Evolutionary conservation across 1,284 basidiomycete genomes (phyloP), one percentile per base, ranked within the genome.

Genomic region (Pyrrhoderma noxium): DNA sequence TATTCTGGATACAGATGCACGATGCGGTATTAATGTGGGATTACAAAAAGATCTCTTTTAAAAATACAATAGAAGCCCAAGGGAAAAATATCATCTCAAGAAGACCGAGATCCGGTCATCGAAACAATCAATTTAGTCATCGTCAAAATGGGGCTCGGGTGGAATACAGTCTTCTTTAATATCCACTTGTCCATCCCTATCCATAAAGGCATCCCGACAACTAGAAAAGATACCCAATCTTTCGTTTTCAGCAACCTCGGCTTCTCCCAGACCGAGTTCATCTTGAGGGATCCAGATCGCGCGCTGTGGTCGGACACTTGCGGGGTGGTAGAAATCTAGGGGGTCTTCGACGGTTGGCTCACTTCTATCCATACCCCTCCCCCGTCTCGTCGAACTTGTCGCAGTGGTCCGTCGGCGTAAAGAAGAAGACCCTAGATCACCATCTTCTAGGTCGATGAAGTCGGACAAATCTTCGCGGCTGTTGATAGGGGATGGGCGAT

Each of bases 241-340:
- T 53, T 62, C 61, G 62, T 84, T 83, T 56, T 67, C 77, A 53
- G 66, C 63, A 58, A 77, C 77, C 67, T 92, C 88, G 55, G 77
- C 80, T 53, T 73, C 71, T 9, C 70, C 77, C 44, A 92, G 60
- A 22, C 88, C 88, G 3, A 86, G 69, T 41, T 72, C 64, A 60
- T 94, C 90, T 44, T 65, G 63, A 11, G 92, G 88, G 47, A 95
- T 67, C 93, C 93, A 96, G 36, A 96, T 70, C 8, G 79, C 71
- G 52, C 80, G 74, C 66, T 91, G 87, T 40, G 83, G 79, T 47
- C 83, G 76, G 47, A 82, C 80, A 9, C 80, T 73, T 8, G 88
- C 89, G 13, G 90, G 91, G 60, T 92, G 91, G 49, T 85, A 82
- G 68, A 93, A 95, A 39, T 72, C 72, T 49, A 37, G 53, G 49